These are phyloP conservation scores for Iodosphaeria phyllophila DNA, from an alignment of 2,329 filamentous ascomycete genomes.

Conservation along the genomic window DNA sequence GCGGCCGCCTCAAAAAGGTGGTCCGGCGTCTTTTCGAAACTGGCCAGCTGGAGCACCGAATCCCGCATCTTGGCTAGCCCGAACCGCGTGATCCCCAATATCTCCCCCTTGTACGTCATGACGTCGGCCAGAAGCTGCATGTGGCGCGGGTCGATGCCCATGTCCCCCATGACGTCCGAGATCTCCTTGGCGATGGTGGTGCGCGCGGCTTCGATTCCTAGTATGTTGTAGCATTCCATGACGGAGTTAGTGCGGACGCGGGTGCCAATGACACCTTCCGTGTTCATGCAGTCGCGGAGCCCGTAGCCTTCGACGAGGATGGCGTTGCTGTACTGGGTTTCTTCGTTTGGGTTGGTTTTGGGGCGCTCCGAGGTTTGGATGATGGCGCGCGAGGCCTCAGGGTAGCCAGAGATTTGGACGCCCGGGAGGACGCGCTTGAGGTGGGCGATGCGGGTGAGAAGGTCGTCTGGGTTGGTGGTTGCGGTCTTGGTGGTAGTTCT, in stretches of 20 bases:
- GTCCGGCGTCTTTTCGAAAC: constrained; percentile 95
- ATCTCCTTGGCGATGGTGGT: constrained; percentile 84
- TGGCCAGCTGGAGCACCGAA: constrained; percentile 79
- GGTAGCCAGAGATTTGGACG: constrained; percentile 80
- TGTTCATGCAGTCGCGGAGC: constrained; percentile 76
- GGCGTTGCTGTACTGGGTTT: constrained; percentile 33
- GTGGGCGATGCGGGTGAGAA: constrained; percentile 65
- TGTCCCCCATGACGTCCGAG: constrained; percentile 70
- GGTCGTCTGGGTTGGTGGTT: no score
- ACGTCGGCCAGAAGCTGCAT: constrained; percentile 96
- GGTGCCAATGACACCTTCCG: constrained; percentile 70
- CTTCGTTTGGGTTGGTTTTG: no score
- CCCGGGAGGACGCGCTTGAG: constrained; percentile 65
- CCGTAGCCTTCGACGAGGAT: constrained; percentile 94
- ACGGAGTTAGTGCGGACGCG: constrained; percentile 66
- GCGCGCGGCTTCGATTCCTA: constrained; percentile 89
- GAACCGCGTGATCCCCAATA: constrained; percentile 90
- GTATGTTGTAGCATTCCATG: constrained; percentile 70
- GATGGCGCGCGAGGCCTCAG: constrained; percentile 69
- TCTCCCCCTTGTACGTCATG: constrained; percentile 98
- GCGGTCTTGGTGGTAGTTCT: constrained; percentile 32
- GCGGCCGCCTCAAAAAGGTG: constrained; percentile 91
- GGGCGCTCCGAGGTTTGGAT: no score
- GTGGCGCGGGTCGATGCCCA: constrained; percentile 93
- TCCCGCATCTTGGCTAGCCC: constrained; percentile 94